Base-by-base conservation (phyloP, 768 basidiomycete genomes). In the Cystoderma amianthinum region DNA sequence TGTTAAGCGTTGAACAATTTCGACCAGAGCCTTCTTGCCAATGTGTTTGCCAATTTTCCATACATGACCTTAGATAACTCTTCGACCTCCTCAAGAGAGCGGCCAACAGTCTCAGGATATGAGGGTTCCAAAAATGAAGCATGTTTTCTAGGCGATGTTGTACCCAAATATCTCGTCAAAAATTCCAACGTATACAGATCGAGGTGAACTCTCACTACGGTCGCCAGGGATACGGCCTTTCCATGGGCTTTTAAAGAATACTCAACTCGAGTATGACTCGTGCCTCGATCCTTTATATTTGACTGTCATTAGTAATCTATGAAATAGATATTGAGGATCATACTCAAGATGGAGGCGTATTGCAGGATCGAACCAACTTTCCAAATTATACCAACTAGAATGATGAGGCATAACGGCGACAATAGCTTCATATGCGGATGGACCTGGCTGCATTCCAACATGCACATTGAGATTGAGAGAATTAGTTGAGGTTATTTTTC, bases 61-160 rank as follows among this genome's bases (percentile, higher is more conserved):
- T 4, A 85, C 84, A 13, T 77, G 67, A 61, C 74, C 4, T 65
- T 61, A 65, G 88, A 88, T 48, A 88, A 74, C 4, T 80, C 85
- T 54, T 89, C 86, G 32, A 88, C 71, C 58, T 89, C 85, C 59
- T 89, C 86, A 6, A 89, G 72, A 2, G 81, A 75, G 0, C 82
- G 71, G 3, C 78, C 78, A 11, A 78, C 78, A 2, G 84, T 85
- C 60, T 88, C 86, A 10, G 85, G 86, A 71, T 76, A 88, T 84
- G 74, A 85, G 85, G 7, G 82, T 62, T 6, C 80, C 83, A 54
- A 87, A 85, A 57, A 86, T 78, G 60, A 85, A 85, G 61, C 85
- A 87, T 2, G 69, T 86, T 62, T 76, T 82, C 72, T 77, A 82
- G 12, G 80, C 82, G 45, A 88, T 85, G 48, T 47, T 67, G 20